Evolutionary conservation across 2,329 filamentous ascomycete species (phyloP).

Genomic region (Claviceps fusiformis): DNA sequence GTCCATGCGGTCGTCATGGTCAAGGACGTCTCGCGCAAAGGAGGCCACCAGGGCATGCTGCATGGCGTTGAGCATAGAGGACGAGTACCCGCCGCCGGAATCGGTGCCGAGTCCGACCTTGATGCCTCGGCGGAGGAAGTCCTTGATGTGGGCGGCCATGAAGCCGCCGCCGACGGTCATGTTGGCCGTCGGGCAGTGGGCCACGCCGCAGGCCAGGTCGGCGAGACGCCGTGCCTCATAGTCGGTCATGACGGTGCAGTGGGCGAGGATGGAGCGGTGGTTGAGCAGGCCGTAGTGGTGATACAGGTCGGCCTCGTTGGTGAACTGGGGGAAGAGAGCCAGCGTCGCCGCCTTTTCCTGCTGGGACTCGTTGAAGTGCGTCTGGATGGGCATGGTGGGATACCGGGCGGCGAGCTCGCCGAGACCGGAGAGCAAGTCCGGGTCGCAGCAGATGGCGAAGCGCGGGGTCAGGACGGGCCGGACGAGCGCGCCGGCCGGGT

Average conservation of each 20-base stretch:
- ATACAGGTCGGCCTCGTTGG: conserved; percentile 47
- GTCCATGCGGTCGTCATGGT: conserved; percentile 5
- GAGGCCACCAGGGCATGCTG: conserved; percentile 43
- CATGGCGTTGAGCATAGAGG: conserved; percentile 44
- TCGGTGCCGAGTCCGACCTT: conserved; percentile 57
- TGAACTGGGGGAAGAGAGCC: conserved; percentile 40
- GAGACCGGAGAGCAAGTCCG: conserved; percentile 38
- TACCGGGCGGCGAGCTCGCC: conserved; percentile 37
- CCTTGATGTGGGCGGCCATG: conserved; percentile 46
- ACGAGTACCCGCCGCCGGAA: conserved; percentile 48
- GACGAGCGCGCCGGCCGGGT: conserved; percentile 30
- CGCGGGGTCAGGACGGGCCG: conserved; percentile 41
- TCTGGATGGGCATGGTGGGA: conserved; percentile 43
- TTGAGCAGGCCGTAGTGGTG: conserved; percentile 39
- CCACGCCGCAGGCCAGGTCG: conserved; percentile 40
- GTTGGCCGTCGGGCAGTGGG: conserved; percentile 52
- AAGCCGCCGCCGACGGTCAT: conserved; percentile 49
- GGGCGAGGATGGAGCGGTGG: conserved; percentile 46
- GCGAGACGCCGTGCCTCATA: conserved; percentile 37
- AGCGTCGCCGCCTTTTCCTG: conserved; percentile 44
- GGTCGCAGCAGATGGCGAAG: conserved; percentile 47
- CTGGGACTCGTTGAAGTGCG: conserved; percentile 52
- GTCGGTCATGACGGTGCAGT: conserved; percentile 49
- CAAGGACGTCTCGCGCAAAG: conserved; percentile 29
- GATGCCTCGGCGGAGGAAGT: conserved; percentile 42